phyloP scores from a whole-genome alignment of 768 basidiomycete species.

The Suillus fuscotomentosus region DNA sequence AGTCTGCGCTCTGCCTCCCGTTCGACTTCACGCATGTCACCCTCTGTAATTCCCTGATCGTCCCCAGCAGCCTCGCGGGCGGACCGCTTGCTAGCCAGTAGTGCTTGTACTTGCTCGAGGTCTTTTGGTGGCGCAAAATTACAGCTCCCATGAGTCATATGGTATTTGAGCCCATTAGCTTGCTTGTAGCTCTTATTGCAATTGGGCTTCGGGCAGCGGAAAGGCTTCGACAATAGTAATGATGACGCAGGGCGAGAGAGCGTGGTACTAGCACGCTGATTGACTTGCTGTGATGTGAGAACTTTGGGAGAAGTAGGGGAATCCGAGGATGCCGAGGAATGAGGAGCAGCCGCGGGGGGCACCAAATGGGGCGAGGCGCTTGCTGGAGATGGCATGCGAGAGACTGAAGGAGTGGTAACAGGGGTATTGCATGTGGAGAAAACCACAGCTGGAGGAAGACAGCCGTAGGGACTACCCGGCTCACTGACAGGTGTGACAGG shows the following conservation, averaged over 20 bases:
- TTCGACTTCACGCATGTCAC: constrained; percentile 70
- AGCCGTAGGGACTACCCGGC: constrained; percentile 36
- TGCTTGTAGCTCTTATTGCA: constrained; percentile 98
- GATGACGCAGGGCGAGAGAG: constrained; percentile 54
- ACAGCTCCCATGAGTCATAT: constrained; percentile 90
- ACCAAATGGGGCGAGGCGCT: constrained; percentile 20
- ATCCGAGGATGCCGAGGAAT: constrained; percentile 25
- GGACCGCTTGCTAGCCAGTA: constrained; percentile 52
- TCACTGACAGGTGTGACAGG: constrained; percentile 29
- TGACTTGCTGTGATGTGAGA: constrained; percentile 24
- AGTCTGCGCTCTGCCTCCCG: constrained; percentile 81
- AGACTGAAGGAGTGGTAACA: constrained; percentile 45
- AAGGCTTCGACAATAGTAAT: constrained; percentile 78
- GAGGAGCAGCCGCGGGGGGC: constrained; percentile 12
- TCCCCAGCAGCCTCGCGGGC: constrained; percentile 41
- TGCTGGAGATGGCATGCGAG: constrained; percentile 38
- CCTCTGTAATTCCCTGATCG: constrained; percentile 47
- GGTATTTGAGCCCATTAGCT: constrained; percentile 93
- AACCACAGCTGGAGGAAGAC: constrained; percentile 66
- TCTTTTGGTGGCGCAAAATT: constrained; percentile 92
- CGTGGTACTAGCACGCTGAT: constrained; percentile 41
- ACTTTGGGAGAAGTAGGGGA: constrained; percentile 23
- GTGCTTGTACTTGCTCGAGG: constrained; percentile 69
- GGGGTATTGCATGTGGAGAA: constrained; percentile 51
- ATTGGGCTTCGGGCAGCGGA: constrained; percentile 91